Conservation (phyloP, 2,329 filamentous ascomycete genomes). For the Aspergillus felis region DNA sequence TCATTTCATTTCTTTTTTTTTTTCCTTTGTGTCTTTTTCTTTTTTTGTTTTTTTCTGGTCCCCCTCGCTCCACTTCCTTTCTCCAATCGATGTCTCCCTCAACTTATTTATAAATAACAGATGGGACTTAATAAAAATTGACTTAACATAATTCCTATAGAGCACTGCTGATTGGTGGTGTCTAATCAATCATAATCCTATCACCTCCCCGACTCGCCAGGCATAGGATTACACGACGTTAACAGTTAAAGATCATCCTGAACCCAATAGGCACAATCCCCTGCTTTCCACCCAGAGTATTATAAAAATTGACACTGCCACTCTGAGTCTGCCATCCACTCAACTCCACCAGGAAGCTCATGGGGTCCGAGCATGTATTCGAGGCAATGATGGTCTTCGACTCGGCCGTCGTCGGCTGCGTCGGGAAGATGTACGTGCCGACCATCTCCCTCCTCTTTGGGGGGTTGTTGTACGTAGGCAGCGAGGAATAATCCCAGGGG, state of each 20-base stretch:
- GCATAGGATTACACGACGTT: background rate
- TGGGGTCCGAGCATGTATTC: slow-evolving; percentile 6
- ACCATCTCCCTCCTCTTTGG: slow-evolving; percentile 6
- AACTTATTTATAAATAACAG: too few species aligned
- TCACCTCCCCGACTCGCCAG: background rate
- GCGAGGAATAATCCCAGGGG: background rate
- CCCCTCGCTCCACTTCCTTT: background rate
- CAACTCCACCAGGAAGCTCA: slow-evolving; percentile 17
- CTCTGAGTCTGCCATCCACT: slow-evolving; percentile 11
- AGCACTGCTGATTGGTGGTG: background rate
- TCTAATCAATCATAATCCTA: background rate
- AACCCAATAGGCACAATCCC: slow-evolving; percentile 10
- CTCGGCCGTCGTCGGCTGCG: background rate
- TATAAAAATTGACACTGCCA: slow-evolving; percentile 14
- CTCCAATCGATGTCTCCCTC: too few species aligned
- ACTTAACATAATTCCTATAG: background rate
- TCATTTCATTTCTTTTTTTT: background rate
- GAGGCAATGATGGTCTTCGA: slow-evolving; percentile 6
- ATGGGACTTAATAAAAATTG: too few species aligned
- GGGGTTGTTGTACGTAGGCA: slow-evolving; percentile 10
- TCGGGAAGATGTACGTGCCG: slow-evolving; percentile 9
- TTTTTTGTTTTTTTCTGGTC: background rate
- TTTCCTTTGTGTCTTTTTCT: background rate
- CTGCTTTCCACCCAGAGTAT: slow-evolving; percentile 5
- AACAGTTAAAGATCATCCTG: slow-evolving; percentile 14